Percentiles rank a stretch among this genome's conserved stretches.
phyloP scores from a whole-genome alignment of 805 yeast genomes.

The Candida incommunis region DNA sequence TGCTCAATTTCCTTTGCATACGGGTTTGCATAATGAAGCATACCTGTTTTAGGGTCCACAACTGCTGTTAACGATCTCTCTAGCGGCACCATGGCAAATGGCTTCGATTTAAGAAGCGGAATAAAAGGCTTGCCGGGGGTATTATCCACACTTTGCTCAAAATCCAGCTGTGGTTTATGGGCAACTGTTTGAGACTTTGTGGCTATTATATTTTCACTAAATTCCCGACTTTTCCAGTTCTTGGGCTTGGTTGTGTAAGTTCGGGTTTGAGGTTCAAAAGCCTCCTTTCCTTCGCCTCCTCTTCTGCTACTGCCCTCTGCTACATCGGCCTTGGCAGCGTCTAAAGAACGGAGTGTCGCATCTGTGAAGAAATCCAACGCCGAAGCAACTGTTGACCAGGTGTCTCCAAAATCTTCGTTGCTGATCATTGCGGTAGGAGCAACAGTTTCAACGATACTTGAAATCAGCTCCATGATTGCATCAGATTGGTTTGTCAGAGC shows the following conservation, averaged over 20 bases:
- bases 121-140: constrained; percentile 56
- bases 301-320: constrained; percentile 23
- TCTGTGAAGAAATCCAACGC: constrained; percentile 58
- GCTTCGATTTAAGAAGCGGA: constrained; percentile 61
- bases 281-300: neutral
- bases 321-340: constrained; percentile 58
- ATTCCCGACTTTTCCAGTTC: neutral
- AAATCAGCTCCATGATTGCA: constrained; percentile 12
- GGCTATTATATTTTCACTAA: neutral
- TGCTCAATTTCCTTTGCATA: constrained; percentile 59
- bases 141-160: constrained; percentile 50
- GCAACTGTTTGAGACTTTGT: neutral
- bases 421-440: constrained; percentile 15
- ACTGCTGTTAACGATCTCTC: constrained; percentile 34
- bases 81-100: constrained; percentile 46
- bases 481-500: constrained; percentile 25
- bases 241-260: neutral
- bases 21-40: constrained; percentile 60
- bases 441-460: constrained; percentile 10
- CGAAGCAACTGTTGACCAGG: constrained; percentile 48
- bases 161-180: constrained; percentile 22
- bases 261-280: neutral
- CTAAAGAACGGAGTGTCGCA: too few relatives aligned
- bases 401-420: constrained; percentile 30
- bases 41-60: constrained; percentile 27